Conservation (phyloP, 106 monocot genomes). For the Dendrobium officinale region DNA sequence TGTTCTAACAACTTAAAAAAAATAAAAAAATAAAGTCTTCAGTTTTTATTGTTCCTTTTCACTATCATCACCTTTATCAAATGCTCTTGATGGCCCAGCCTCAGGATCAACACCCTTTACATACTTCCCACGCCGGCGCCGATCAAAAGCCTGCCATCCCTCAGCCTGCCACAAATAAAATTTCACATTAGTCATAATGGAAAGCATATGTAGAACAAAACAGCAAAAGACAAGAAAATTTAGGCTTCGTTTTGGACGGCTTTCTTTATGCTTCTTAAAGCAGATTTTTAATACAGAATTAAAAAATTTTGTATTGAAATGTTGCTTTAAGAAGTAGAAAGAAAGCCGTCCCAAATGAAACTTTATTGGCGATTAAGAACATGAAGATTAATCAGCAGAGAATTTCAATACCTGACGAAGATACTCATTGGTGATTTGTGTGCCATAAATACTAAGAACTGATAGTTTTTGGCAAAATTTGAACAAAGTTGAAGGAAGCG, state of each 20-base stretch:
- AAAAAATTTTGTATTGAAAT: no score
- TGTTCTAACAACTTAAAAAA: no score
- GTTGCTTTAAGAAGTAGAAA: no score
- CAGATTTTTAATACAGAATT: no score
- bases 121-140: slow-evolving; percentile 62
- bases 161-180: slow-evolving; percentile 32
- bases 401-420: slow-evolving; percentile 61
- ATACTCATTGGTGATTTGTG: slow-evolving; percentile 77
- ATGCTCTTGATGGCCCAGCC: slow-evolving; percentile 60
- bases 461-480: slow-evolving; percentile 63
- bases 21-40: no score
- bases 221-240: no score
- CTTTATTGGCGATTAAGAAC: not conserved
- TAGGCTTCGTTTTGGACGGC: no score
- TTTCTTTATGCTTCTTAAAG: no score
- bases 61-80: slow-evolving; percentile 96
- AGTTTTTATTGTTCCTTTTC: slow-evolving; percentile 11
- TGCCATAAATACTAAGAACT: slow-evolving; percentile 68
- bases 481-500: slow-evolving; percentile 69
- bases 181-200: not conserved
- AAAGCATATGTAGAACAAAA: no score
- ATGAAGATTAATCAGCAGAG: not conserved
- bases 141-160: slow-evolving; percentile 92
- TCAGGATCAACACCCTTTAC: slow-evolving; percentile 91
- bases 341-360: not conserved